Conservation (phyloP, 352 stramenopile species). For the Pythium grandisporangium region DNA sequence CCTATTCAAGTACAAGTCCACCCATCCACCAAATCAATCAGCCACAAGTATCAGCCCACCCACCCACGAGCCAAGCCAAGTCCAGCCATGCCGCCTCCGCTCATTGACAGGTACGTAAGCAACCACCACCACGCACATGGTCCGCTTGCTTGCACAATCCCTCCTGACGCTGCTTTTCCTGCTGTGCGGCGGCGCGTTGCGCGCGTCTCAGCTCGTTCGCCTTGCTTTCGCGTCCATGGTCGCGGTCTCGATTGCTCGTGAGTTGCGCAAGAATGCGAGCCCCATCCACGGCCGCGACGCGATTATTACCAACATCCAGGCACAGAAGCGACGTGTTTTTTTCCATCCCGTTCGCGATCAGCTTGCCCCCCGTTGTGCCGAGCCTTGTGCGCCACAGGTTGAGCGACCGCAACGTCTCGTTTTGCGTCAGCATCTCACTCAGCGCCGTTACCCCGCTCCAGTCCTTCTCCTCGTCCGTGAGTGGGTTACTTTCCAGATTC, state of each 20-base stretch:
- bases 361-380: constrained; percentile 52
- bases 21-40: no score
- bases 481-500: constrained; percentile 70
- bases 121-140: constrained; percentile 28
- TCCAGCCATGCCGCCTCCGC: no score
- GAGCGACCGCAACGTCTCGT: constrained; percentile 50
- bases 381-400: constrained; percentile 73
- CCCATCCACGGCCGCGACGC: constrained; percentile 39
- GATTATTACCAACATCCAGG: constrained; percentile 79
- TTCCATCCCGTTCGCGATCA: constrained; percentile 42
- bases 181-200: constrained; percentile 37
- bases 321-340: constrained; percentile 51
- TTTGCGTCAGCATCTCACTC: constrained; percentile 41
- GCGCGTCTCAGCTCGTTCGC: constrained; percentile 33
- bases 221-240: constrained; percentile 25
- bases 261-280: constrained; percentile 37
- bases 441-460: constrained; percentile 50
- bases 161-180: constrained; percentile 38
- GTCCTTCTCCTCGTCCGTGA: constrained; percentile 74
- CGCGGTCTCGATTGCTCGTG: constrained; percentile 28
- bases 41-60: no score
- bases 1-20: no score
- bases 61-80: not conserved
- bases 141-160: constrained; percentile 37
- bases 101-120: no score